Evolutionary conservation across 2,329 filamentous ascomycete species (phyloP), one percentile per base, ranked within the genome.

Genomic region (Aspergillus sp.): DNA sequence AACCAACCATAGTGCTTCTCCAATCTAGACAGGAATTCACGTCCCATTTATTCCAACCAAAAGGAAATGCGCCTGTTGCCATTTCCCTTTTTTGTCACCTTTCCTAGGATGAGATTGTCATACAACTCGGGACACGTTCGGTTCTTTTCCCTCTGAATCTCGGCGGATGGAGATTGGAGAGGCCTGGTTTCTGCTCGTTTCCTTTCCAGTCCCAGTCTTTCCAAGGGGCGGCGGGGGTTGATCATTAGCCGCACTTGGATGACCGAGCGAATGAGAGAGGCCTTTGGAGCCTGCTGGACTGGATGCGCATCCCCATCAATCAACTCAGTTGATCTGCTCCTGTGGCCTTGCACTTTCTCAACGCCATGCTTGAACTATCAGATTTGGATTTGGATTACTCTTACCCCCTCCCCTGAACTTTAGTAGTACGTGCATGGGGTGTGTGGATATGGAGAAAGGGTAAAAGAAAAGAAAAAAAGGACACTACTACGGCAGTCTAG

Each of bases 301-400:
- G 44, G 44, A 23, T 49, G 44, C 23, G 47, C 15, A 30, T 32
- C 32, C 30, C 23, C 25, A 50, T 50, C 47, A 17, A 27, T 50
- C 25, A 50, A 50, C 47, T 30, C 25, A 27, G 15, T 59, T 41
- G 58, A 59, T 44, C 48, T 57, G 38, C 52, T 54, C 60, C 51
- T 27, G 47, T 50, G 47, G 47, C n/a, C 25, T 50, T 50, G 47
- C 17, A 48, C 51, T 42, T 52, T 59, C 53, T 38, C 23, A 58
- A 61, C 59, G 57, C 57, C 54, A 64, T 59, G 50, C 56, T 44
- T 62, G 62, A 57, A 62, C 54, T 64, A 62, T 62, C 57, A 61
- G 53, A 53, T 49, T 51, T 47, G 58, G 41, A 56, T 56, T 47
- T 52, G 23, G 17, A 44, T 55, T 44, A 13, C 23, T 19, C 8